Percentiles rank a stretch among this genome's conserved stretches.
Conservation (phyloP, 2,329 filamentous ascomycete species). For the Aspergillus amoenus region DNA sequence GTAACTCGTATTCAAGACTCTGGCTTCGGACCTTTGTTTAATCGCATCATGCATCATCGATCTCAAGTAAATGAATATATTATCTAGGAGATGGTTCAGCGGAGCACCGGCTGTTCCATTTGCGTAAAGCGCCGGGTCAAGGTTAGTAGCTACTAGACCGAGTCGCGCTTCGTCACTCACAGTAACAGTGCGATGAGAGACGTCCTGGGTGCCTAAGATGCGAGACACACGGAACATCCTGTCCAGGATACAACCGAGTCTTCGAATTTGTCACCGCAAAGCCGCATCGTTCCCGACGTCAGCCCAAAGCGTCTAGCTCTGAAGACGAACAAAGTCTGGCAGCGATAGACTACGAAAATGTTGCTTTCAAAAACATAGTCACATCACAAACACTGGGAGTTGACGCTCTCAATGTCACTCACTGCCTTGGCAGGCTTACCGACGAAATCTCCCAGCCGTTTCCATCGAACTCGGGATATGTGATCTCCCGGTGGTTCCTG, state of each 20-base stretch:
- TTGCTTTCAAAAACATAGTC: neutral
- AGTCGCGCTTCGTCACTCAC: neutral
- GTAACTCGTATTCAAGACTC: neutral
- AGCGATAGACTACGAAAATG: neutral
- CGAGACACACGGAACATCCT: constrained; percentile 32
- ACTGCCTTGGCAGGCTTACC: constrained; percentile 22
- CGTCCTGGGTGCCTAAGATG: constrained; percentile 33
- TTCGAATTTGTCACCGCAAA: constrained; percentile 37
- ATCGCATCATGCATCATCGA: neutral
- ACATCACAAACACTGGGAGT: neutral
- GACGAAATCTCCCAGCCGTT: constrained; percentile 24
- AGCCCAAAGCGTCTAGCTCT: neutral
- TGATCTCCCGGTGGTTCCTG: constrained; percentile 24
- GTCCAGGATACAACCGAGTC: constrained; percentile 33
- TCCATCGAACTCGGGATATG: constrained; percentile 16
- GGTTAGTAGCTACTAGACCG: constrained; percentile 10
- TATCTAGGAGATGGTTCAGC: constrained; percentile 22
- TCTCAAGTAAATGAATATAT: neutral
- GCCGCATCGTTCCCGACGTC: constrained; percentile 24
- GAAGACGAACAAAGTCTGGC: neutral
- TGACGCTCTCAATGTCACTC: constrained; percentile 20
- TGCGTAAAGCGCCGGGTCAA: constrained; percentile 31
- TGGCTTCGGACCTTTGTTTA: neutral
- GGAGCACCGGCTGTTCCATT: constrained; percentile 27
- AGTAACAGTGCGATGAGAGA: constrained; percentile 34